phyloP scores from a whole-genome alignment of 129 eudicot species.

The Chrysanthemum lavandulifolium region DNA sequence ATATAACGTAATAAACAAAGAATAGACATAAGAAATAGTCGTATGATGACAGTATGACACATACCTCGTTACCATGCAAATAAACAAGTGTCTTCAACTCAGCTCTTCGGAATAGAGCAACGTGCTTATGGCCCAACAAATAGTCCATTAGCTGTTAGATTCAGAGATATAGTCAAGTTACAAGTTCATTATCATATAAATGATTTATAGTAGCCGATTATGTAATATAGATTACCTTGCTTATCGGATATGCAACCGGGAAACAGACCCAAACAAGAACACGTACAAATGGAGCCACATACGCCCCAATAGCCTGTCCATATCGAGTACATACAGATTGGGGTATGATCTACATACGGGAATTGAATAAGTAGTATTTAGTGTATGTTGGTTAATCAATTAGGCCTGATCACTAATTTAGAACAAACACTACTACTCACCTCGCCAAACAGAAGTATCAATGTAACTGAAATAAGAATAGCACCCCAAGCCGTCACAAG shows the following conservation, averaged over 20 bases:
- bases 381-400: no score
- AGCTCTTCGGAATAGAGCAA: slow-evolving; percentile 38
- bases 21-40: neutral
- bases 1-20: neutral
- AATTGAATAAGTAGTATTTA: neutral
- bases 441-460: slow-evolving; percentile 95
- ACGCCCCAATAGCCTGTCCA: slow-evolving; percentile 87
- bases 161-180: neutral
- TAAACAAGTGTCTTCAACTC: slow-evolving; percentile 64
- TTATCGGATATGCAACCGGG: slow-evolving; percentile 94
- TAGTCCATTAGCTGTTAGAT: slow-evolving; percentile 30
- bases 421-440: slow-evolving; percentile 27
- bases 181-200: neutral
- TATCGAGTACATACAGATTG: slow-evolving; percentile 87
- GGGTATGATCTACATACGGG: slow-evolving; percentile 77
- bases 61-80: slow-evolving; percentile 50
- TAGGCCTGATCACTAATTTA: no score
- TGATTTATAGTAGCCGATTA: neutral
- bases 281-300: slow-evolving; percentile 73
- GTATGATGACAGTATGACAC: no score
- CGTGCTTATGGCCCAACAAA: slow-evolving; percentile 36
- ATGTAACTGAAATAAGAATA: slow-evolving; percentile 85
- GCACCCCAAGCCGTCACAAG: slow-evolving; percentile 93
- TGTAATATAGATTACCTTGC: slow-evolving; percentile 57
- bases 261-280: slow-evolving; percentile 82